Conservation (phyloP, 2,329 filamentous ascomycete species). For the Sordariomycetes sp. region DNA sequence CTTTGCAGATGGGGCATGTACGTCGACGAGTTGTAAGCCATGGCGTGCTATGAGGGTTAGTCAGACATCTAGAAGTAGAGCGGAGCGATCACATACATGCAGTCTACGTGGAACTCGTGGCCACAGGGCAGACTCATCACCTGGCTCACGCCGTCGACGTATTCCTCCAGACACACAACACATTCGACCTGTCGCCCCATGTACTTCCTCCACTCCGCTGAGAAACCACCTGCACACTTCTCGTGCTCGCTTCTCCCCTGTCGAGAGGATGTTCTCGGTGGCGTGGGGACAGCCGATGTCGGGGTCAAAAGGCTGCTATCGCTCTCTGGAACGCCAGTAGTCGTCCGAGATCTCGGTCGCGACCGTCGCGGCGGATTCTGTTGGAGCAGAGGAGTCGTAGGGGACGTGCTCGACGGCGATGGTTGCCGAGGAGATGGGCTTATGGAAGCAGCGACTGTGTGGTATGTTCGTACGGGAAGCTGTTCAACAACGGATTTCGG, state of each 20-base stretch:
- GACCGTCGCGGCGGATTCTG: slow-evolving; percentile 38
- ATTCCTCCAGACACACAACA: slow-evolving; percentile 94
- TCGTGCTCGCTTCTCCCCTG: slow-evolving; percentile 31
- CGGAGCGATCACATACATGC: slow-evolving; percentile 69
- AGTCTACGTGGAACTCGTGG: slow-evolving; percentile 94
- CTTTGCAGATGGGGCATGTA: slow-evolving; percentile 98
- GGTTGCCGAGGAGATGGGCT: slow-evolving; percentile 45
- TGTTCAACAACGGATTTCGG: slow-evolving; percentile 93
- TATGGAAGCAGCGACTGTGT: slow-evolving; percentile 63
- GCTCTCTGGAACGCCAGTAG: slow-evolving; percentile 48
- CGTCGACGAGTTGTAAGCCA: slow-evolving; percentile 92
- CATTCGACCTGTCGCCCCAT: slow-evolving; percentile 73
- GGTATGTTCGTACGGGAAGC: slow-evolving; percentile 91
- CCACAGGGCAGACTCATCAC: slow-evolving; percentile 98
- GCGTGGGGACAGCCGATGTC: slow-evolving; percentile 29
- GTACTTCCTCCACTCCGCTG: slow-evolving; percentile 54
- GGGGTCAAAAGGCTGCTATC: slow-evolving; percentile 31
- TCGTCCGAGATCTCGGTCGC: slow-evolving; percentile 56
- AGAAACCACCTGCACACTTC: slow-evolving; percentile 32
- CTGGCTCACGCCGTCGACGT: slow-evolving; percentile 83
- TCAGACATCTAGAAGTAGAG: slow-evolving; percentile 1
- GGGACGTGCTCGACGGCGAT: slow-evolving; percentile 56
- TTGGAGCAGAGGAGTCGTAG: slow-evolving; percentile 73
- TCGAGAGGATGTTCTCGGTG: slow-evolving; percentile 20
- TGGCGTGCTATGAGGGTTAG: slow-evolving; percentile 57